Conservation (phyloP, 306 rosid genomes). For the Crotalaria pallida region DNA sequence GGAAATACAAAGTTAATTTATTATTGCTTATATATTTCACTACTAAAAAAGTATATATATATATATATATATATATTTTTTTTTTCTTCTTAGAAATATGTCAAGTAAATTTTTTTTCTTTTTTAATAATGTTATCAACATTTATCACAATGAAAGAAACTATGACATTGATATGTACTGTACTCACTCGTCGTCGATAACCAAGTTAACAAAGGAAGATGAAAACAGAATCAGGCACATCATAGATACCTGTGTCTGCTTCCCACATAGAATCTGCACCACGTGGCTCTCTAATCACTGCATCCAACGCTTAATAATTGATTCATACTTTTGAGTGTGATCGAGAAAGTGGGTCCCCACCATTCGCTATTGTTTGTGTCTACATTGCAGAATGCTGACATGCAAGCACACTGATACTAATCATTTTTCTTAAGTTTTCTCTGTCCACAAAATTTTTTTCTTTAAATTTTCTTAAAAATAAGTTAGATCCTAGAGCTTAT, state of each 20-base stretch:
- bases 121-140: too few relatives aligned
- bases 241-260: background rate
- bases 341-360: conserved; percentile 18
- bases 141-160: too few relatives aligned
- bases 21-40: too few relatives aligned
- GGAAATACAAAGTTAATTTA: too few relatives aligned
- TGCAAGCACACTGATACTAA: conserved; percentile 15
- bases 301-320: conserved; percentile 8
- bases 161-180: too few relatives aligned
- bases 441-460: conserved; percentile 14
- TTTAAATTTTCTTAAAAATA: too few relatives aligned
- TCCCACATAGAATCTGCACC: background rate
- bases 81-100: too few relatives aligned
- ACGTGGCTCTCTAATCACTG: conserved; percentile 18
- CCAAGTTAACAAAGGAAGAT: background rate
- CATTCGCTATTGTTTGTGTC: background rate
- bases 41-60: too few relatives aligned
- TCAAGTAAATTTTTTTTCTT: too few relatives aligned
- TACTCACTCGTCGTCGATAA: background rate
- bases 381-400: conserved; percentile 7
- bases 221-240: background rate
- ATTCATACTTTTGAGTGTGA: background rate
- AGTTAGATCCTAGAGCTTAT: too few relatives aligned
- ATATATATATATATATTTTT: too few relatives aligned
- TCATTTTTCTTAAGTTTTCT: conserved; percentile 6